Conservation (phyloP, 192 early-diverging fungal species). For the Backusella westeae region DNA sequence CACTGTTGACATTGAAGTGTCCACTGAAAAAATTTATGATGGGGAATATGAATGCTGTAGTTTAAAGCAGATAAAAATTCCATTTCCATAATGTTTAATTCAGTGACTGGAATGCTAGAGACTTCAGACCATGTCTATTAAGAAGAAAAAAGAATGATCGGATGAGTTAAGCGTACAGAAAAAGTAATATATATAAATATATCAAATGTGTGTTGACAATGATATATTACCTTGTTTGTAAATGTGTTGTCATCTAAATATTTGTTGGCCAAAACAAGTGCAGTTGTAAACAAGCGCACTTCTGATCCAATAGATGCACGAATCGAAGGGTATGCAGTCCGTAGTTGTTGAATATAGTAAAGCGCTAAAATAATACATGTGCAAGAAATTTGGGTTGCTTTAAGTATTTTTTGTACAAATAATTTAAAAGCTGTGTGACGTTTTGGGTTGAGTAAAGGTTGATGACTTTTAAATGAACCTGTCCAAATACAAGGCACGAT, state of each 20-base stretch:
- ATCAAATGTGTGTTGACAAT: neutral
- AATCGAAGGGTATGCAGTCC: constrained; percentile 52
- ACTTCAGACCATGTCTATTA: constrained; percentile 74
- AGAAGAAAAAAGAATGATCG: constrained; percentile 17
- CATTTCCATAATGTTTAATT: constrained; percentile 86
- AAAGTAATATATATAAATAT: neutral
- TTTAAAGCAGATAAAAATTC: constrained; percentile 80
- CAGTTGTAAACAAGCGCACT: constrained; percentile 80
- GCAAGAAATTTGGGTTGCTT: constrained; percentile 58
- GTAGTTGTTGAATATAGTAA: constrained; percentile 62
- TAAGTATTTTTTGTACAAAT: constrained; percentile 53
- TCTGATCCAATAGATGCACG: constrained; percentile 71
- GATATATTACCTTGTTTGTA: constrained; percentile 59
- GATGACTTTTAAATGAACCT: constrained; percentile 10
- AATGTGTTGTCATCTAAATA: constrained; percentile 89
- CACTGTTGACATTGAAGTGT: constrained; percentile 27
- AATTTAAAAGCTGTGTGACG: constrained; percentile 36
- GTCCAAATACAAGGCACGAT: constrained; percentile 39
- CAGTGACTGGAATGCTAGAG: constrained; percentile 70
- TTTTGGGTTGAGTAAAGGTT: constrained; percentile 3
- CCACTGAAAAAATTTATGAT: constrained; percentile 74
- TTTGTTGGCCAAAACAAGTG: constrained; percentile 85
- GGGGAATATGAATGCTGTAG: constrained; percentile 69
- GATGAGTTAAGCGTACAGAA: neutral
- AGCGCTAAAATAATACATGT: constrained; percentile 63